Base-by-base conservation (phyloP, 768 basidiomycete species). In the Panaeolus cyanescens region DNA sequence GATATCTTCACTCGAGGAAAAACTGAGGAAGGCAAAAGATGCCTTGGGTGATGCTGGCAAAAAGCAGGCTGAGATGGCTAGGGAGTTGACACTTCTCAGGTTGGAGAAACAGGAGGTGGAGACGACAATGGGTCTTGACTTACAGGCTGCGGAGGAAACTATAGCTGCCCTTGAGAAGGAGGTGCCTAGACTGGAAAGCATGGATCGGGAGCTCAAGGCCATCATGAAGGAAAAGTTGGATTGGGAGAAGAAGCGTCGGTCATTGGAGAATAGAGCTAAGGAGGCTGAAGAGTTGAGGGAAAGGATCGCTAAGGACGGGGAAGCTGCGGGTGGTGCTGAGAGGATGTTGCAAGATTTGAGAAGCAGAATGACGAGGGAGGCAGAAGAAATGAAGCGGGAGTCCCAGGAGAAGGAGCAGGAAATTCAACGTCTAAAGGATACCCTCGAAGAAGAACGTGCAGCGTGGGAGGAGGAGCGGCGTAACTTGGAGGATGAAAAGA, bases 101-200 rank as follows among this genome's bases (percentile, higher is more conserved):
- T 68, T 89, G 58, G 92, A 93, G 70, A 92, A 90, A 74, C 82
- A 86, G 54, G 82, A 90, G 65, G 75, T 88, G 13, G 87, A 91
- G 70, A 86, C 86, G 1, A 80, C 81, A 62, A 78, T 89, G 76
- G 79, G 79, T 1, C 78, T 88, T 77, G 90, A 92, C 62, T 72
- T 90, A 36, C 87, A 88, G 68, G 82, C 73, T 50, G 85, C 88
- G 0, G 84, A 90, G 67, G 90, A 90, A 54, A 87, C 83, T 33
- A 85, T 89, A 40, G 72, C 75, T 17, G 79, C 82, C 1, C 67
- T 92, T 56, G 83, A 88, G 71, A 71, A 76, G 58, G 84, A 90
- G 57, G 66, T 87, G 28, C 82, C 80, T 6, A 76, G 78, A 62
- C 71, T 87, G 31, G 82, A 83, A 59, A 77, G 76, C 6, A 70